phyloP scores from a whole-genome alignment of 2,329 filamentous ascomycete species.

The Ceratocystis huliohia region DNA sequence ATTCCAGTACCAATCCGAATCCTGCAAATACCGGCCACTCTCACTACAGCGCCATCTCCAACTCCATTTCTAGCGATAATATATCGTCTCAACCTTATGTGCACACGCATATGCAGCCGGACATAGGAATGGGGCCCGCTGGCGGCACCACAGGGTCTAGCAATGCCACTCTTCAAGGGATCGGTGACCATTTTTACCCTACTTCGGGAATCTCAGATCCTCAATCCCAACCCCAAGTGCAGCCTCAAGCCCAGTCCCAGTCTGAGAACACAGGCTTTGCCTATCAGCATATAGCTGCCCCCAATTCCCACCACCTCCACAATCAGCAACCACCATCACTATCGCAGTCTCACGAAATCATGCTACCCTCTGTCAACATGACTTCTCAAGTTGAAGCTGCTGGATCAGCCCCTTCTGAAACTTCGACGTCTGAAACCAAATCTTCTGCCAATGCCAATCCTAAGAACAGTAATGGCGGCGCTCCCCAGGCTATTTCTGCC shows the following conservation, averaged over 20 bases:
- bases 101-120: background rate
- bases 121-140: background rate
- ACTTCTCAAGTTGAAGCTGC: background rate
- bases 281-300: background rate
- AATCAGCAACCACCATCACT: background rate
- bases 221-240: background rate
- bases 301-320: background rate
- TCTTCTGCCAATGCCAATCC: constrained; percentile 1
- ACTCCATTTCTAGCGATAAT: background rate
- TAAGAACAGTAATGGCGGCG: background rate
- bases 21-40: background rate
- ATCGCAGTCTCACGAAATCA: background rate
- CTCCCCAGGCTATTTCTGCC: constrained; percentile 31
- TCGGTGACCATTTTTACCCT: background rate
- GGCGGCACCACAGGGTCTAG: background rate
- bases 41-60: constrained; percentile 1
- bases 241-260: background rate
- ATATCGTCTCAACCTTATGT: background rate
- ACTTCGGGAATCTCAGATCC: background rate
- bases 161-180: background rate
- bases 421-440: background rate
- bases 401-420: constrained; percentile 1
- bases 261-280: background rate
- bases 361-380: constrained; percentile 4
- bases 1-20: background rate